These are phyloP conservation scores for Apiospora sp. DNA, from an alignment of 2,329 filamentous ascomycete genomes.

Conservation along the genomic window DNA sequence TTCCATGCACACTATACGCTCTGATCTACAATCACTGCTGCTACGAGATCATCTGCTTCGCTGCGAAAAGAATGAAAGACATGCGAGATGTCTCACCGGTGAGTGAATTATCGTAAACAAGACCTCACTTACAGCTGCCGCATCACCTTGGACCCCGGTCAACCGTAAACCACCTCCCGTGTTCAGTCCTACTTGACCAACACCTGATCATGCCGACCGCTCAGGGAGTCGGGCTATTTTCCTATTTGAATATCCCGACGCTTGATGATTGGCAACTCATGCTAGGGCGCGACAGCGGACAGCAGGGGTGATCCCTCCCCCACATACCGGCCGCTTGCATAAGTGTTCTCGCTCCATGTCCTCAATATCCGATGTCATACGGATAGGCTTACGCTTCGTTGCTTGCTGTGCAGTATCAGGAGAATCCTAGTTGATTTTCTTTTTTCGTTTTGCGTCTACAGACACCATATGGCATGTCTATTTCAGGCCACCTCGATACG, in stretches of 20 bases:
- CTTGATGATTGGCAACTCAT: slow-evolving; percentile 3
- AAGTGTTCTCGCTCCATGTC: neutral
- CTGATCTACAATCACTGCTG: neutral
- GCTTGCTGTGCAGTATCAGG: too few relatives aligned
- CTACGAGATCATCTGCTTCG: neutral
- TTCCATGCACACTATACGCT: neutral
- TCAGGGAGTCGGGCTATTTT: neutral
- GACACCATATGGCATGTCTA: neutral
- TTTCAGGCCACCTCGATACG: neutral
- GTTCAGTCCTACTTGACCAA: neutral
- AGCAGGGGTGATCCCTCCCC: slow-evolving; percentile 2
- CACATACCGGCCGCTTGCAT: slow-evolving; percentile 10
- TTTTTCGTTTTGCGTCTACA: neutral
- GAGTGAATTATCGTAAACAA: neutral
- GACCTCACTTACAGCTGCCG: neutral
- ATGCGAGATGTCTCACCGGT: neutral
- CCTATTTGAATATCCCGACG: neutral
- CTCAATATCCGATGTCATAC: neutral
- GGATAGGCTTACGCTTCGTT: neutral
- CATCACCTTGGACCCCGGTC: neutral
- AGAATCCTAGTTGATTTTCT: neutral
- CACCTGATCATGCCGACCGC: neutral
- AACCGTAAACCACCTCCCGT: neutral
- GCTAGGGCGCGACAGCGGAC: slow-evolving; percentile 4
- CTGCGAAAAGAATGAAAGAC: neutral